Evolutionary conservation across 441 rosid species (phyloP), one percentile per base, ranked within the genome.

Genomic region (Gossypium trilobum): DNA sequence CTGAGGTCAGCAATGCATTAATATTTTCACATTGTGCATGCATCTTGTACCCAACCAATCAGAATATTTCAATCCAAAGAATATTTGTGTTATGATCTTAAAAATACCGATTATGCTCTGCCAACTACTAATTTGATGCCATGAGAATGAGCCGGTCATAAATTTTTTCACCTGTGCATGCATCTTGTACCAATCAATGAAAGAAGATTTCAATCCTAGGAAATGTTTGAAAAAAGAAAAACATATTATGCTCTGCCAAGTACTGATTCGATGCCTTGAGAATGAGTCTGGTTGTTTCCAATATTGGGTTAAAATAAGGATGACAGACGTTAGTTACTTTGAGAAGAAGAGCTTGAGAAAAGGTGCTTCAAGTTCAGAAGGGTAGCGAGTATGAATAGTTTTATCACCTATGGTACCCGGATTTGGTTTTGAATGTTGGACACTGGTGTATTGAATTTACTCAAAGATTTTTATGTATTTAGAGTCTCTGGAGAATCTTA

Each of bases 1-100:
- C 94, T 65, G 94, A 89, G 88, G 92, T 91, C 22, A 72, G 86
- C 39, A 77, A 17, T 33, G 23, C 50, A 14, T 17, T 33, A 33
- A 27, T 60, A 20, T 36, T 48, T 55, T 71, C 23, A 44, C 36
- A 20, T 9, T 62, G 27, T 33, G 60, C 61, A 72, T 51, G 20
- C 27, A 4, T 46, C 57, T 55, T 51, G 42, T 23, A 33, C 58
- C 50, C 1, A 51, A 62, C 17, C 29, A 16, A 20, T 20, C 10
- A 10, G 9, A 19, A 42, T 6, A 33, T 17, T 62, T 42, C 29
- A 19, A 19, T 64, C 17, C 31, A 20, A 39, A 11, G 54, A 64
- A 42, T n/a, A 42, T 39, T 62, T 17, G 13, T 44, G 13, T 39
- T 10, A 20, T 19, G 52, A 63, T 4, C 25, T 4, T 39, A 39